Evolutionary conservation across 306 rosid species (phyloP).

Genomic region (Cucumis melo): DNA sequence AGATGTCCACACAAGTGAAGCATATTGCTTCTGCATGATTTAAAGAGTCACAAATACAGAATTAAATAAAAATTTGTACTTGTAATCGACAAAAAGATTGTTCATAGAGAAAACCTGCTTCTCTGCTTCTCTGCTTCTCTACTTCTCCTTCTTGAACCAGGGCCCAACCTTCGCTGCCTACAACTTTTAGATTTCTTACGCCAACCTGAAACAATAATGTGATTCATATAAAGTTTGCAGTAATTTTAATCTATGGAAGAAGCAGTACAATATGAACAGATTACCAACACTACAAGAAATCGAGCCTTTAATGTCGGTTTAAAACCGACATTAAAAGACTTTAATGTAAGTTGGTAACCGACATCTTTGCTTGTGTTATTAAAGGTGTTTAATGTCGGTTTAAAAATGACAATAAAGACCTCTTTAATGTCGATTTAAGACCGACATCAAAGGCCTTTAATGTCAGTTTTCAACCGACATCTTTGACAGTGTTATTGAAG

Average conservation of each 20-base stretch:
- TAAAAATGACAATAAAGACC: too few species aligned
- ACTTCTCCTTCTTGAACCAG: conserved; percentile 88
- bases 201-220: conserved; percentile 40
- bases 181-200: conserved; percentile 65
- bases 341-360: too few species aligned
- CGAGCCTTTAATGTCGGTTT: too few species aligned
- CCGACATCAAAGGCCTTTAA: too few species aligned
- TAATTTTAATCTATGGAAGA: conserved; percentile 1
- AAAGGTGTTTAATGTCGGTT: too few species aligned
- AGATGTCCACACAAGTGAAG: conserved; percentile 87
- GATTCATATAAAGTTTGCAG: not conserved
- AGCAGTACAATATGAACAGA: conserved; percentile 5
- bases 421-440: too few species aligned
- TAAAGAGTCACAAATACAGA: conserved; percentile 6
- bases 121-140: too few species aligned
- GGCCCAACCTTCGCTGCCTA: conserved; percentile 65
- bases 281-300: too few species aligned
- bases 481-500: too few species aligned
- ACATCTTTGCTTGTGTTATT: too few species aligned
- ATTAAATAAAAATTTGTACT: not conserved
- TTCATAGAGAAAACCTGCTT: conserved; percentile 54
- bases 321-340: too few species aligned
- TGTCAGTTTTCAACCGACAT: too few species aligned
- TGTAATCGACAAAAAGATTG: not conserved
- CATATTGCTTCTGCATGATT: conserved; percentile 67